Evolutionary conservation across 495 filamentous ascomycete species (phyloP), one percentile per base, ranked within the genome.

Genomic region (Aspergillus steynii): DNA sequence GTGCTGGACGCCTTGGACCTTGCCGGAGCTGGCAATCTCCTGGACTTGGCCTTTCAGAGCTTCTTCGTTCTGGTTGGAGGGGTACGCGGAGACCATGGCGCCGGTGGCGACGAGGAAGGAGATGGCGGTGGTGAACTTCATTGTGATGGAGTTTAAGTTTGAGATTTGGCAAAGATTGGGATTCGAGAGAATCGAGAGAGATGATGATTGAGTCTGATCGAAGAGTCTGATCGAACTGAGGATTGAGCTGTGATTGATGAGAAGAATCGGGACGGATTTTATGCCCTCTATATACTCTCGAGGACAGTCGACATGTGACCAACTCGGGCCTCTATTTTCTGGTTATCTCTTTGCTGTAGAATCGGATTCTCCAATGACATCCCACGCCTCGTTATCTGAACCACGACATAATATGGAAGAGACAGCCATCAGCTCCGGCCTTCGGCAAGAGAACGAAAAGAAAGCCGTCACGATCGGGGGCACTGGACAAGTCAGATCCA

Each of bases 51-150:
- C 45, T 29, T 60, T 46, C 5, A 57, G 29, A 12, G 64, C 56
- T 25, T 54, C 26, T 20, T 57, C 31, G 45, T 32, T 12, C 34
- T 37, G 50, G 59, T 65, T 62, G 28, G 63, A 49, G 53, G 66
- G 65, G 25, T 70, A 45, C 29, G 68, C 62, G 54, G 73, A 71
- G 61, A 69, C 53, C 50, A 71, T 58, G 52, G 42, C 28, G 27
- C 57, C 56, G 28, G 14, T 58, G 56, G 63, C 50, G 47, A 58
- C 57, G 42, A 68, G 57, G 60, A 68, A 29, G 50, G 65, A 61
- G 56, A 68, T 6, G 28, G 51, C 57, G 27, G 60, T 60, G 49
- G 65, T 63, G 67, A 73, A 60, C 60, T 68, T 68, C 74, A 77
- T 75, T 47, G 61, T 74, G 66, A 58, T 55, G 50, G 58, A 45